These are phyloP conservation scores for Neltuma alba DNA, from an alignment of 306 rosid species.

Conservation along the genomic window DNA sequence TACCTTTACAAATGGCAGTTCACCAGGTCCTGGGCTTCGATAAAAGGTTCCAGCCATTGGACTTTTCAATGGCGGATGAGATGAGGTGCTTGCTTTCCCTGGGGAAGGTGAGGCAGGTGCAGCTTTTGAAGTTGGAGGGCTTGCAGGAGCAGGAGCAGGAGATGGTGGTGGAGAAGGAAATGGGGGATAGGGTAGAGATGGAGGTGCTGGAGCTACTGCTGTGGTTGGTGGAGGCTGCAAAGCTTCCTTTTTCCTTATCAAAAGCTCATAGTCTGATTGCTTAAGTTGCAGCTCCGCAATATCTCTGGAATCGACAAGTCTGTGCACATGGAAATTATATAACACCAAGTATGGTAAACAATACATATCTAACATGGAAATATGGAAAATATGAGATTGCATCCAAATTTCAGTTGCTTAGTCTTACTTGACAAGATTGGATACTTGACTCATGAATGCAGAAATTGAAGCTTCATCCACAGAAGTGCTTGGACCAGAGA, in stretches of 20 bases:
- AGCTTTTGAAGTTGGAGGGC: conserved; percentile 50
- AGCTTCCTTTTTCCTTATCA: conserved; percentile 82
- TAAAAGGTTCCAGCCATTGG: conserved; percentile 99
- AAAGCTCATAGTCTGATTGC: conserved; percentile 74
- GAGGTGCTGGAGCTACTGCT: conserved; percentile 29
- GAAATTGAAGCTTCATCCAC: conserved; percentile 57
- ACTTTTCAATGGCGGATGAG: conserved; percentile 76
- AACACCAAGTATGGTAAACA: neutral
- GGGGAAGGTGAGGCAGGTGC: conserved; percentile 59
- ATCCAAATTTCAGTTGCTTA: neutral
- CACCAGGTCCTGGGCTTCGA: conserved; percentile 74
- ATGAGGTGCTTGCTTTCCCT: conserved; percentile 55
- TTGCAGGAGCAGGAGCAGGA: conserved; percentile 50
- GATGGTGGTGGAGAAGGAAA: conserved; percentile 45
- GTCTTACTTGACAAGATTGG: conserved; percentile 85
- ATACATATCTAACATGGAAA: conserved; percentile 14
- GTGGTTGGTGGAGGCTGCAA: conserved; percentile 63
- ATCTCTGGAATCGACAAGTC: conserved; percentile 95
- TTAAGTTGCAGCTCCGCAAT: conserved; percentile 79
- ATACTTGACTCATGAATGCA: conserved; percentile 78
- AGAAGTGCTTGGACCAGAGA: conserved; percentile 41
- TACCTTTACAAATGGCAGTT: conserved; percentile 91
- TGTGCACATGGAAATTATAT: conserved; percentile 38
- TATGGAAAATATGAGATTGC: neutral
- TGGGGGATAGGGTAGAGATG: conserved; percentile 45